A percentile compares a stretch with the other conserved stretches of the same genome.
phyloP scores from a whole-genome alignment of 495 filamentous ascomycete species.

The Aspergillus campestris region DNA sequence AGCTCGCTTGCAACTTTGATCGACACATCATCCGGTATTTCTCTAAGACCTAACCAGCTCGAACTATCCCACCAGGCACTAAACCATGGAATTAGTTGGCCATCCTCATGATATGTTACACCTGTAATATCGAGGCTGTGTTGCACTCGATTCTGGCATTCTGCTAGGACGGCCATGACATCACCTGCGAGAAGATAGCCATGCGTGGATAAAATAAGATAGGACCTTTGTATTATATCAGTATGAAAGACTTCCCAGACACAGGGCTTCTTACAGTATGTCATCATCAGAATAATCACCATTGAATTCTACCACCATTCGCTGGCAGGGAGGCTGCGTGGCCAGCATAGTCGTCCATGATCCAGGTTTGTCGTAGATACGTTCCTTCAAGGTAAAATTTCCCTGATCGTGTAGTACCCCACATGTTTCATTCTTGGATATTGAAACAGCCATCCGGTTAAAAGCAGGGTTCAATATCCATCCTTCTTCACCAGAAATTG shows the following conservation, averaged over 20 bases:
- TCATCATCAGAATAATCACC: neutral
- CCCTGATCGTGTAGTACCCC: neutral
- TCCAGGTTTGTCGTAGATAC: conserved; percentile 1
- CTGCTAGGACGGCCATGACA: conserved; percentile 4
- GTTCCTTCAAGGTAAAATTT: conserved; percentile 2
- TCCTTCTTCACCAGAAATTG: neutral
- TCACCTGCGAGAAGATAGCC: conserved; percentile 4
- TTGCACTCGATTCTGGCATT: conserved; percentile 3
- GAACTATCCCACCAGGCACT: neutral
- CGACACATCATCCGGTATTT: conserved; percentile 1
- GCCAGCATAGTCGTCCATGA: conserved; percentile 6
- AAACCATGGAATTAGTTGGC: neutral
- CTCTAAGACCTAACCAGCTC: neutral
- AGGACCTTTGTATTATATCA: conserved; percentile 2
- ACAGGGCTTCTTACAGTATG: neutral
- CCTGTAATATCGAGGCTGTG: neutral
- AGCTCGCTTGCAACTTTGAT: conserved; percentile 1
- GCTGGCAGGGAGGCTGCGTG: conserved; percentile 5
- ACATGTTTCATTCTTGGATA: neutral
- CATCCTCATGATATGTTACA: neutral
- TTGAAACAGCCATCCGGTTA: conserved; percentile 2
- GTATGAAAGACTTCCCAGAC: neutral
- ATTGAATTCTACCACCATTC: conserved; percentile 1
- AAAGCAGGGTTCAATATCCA: conserved; percentile 5
- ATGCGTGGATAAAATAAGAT: conserved; percentile 1